Base-by-base conservation (phyloP, 345 rosid genomes). In the Rhizophora mangle region DNA sequence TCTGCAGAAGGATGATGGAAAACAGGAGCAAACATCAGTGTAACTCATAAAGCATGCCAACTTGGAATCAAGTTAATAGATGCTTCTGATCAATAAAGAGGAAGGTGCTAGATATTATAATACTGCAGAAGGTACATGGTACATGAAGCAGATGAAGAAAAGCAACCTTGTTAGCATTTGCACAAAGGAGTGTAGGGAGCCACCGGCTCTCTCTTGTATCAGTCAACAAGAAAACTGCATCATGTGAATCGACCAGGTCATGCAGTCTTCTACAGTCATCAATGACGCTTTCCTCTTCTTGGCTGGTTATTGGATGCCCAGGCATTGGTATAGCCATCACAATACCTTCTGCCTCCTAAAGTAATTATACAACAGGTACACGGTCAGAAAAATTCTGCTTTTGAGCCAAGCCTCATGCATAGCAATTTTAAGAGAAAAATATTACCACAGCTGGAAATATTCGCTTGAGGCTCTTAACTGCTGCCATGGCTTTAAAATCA, bases 121-220 rank as follows among this genome's bases (percentile, higher is more conserved):
- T 56, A 11, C 31, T 26, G 29, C 22, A 37, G 1, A 6, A 19
- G 49, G n/a, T 13, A 29, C 15, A 59, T 9, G 49, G n/a, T 13
- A 29, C 15, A 59, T 9, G 36, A 8, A 71, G n/a, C 22, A 63
- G 52, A 69, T 55, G n/a, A 60, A 62, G 51, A 62, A 79, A 54
- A 22, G 16, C 27, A 20, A 95, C 99, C 99, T 95, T 95, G 70
- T 85, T 86, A 69, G 82, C 78, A 78, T 80, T 82, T 73, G 99
- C 93, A 74, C 91, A 88, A 52, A 95, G 84, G 63, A 90, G 88
- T 0, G 92, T 80, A 43, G 99, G 99, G 29, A 95, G 91, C 96
- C 98, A 95, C 53, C 97, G 82, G 84, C 99, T 95, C 84, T 92
- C 99, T 86, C 99, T 86, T 24, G 99, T 95, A 85, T 95, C 98